Conservation (phyloP, 179 eudicot genomes). For the Monotropa hypopitys region DNA sequence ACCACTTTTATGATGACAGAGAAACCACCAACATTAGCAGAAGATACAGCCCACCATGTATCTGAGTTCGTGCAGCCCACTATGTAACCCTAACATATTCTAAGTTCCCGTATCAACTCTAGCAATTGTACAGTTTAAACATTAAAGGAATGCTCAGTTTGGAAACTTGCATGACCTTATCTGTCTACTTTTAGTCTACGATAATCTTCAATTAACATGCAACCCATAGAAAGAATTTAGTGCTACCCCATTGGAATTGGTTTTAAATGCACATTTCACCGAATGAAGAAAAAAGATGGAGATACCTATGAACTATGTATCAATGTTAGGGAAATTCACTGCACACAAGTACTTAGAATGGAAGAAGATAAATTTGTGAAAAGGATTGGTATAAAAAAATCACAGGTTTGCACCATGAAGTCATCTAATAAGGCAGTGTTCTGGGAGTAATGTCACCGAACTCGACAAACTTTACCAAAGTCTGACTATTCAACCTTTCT, state of each 20-base stretch:
- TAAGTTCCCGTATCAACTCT: not conserved
- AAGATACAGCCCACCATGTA: not conserved
- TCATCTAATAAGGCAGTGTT: not conserved
- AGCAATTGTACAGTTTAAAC: not conserved
- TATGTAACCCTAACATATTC: not conserved
- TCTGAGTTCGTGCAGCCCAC: not conserved
- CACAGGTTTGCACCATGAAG: no score
- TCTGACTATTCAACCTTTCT: not conserved
- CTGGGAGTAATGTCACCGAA: not conserved
- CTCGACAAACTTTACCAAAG: not conserved
- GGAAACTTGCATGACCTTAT: not conserved
- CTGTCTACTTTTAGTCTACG: not conserved
- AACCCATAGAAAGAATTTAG: not conserved
- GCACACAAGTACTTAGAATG: not conserved
- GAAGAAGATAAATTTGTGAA: not conserved
- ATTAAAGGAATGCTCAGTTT: not conserved
- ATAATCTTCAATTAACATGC: not conserved
- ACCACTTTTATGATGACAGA: not conserved
- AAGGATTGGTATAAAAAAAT: not conserved
- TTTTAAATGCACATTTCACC: not conserved
- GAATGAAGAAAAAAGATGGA: not conserved
- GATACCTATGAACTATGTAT: not conserved
- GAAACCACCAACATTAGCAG: slow-evolving; percentile 1
- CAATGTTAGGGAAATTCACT: not conserved
- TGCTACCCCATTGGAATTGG: not conserved